Evolutionary conservation across 202 grass and related monocot genomes (phyloP).

Genomic region (Panicum virgatum): DNA sequence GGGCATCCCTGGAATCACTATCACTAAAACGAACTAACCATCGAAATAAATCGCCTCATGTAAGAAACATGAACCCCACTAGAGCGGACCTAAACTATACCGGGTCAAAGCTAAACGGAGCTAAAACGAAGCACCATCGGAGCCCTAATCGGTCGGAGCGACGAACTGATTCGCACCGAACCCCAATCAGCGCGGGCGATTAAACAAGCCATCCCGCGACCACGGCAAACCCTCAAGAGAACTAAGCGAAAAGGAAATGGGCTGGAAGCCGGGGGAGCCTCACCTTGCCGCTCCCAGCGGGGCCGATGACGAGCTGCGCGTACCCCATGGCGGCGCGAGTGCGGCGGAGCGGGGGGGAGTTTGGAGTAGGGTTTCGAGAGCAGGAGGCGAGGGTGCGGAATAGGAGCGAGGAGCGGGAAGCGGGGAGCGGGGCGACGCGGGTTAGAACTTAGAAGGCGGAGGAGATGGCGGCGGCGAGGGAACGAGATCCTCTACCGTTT

Average conservation of each 20-base stretch:
- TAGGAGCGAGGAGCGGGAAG: background rate
- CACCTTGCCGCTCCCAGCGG: slow-evolving; percentile 95
- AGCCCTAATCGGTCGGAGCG: background rate
- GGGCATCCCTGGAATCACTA: too few relatives aligned
- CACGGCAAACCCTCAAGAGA: background rate
- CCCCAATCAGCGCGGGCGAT: background rate
- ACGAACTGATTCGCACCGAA: background rate
- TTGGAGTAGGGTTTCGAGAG: background rate
- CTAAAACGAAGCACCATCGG: background rate
- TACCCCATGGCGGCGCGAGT: slow-evolving; percentile 57
- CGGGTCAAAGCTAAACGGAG: background rate
- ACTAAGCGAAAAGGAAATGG: background rate
- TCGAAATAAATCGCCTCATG: background rate
- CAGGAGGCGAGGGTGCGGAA: background rate
- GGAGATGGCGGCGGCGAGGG: slow-evolving; percentile 48
- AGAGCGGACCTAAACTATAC: background rate
- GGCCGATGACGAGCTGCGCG: slow-evolving; percentile 83
- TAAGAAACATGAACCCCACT: background rate
- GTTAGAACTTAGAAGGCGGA: slow-evolving; percentile 27
- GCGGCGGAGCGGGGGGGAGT: background rate
- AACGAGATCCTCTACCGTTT: too few relatives aligned
- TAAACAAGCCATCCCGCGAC: background rate
- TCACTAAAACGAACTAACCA: background rate
- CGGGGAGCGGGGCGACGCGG: too few relatives aligned
- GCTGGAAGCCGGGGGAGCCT: background rate